These are phyloP conservation scores for Phytophthora cryptogea DNA, from an alignment of 352 stramenopile genomes.

Conservation along the genomic window DNA sequence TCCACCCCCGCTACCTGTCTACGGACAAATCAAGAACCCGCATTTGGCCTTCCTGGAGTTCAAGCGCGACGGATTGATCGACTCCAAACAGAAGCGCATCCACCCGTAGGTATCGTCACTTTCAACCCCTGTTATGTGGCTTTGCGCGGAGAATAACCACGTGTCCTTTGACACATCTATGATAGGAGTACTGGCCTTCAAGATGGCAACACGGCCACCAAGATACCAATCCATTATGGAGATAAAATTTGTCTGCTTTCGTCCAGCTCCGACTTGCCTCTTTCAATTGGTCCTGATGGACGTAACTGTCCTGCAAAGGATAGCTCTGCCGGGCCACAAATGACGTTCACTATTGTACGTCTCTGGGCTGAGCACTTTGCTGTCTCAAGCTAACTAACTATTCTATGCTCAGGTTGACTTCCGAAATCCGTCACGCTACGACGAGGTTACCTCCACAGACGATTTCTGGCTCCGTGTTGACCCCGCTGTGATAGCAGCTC, in stretches of 20 bases:
- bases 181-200: conserved; percentile 36
- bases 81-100: conserved; percentile 18
- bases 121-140: neutral
- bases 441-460: conserved; percentile 46
- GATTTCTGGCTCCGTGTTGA: conserved; percentile 65
- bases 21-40: conserved; percentile 50
- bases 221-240: conserved; percentile 58
- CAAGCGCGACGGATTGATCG: conserved; percentile 20
- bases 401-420: conserved; percentile 49
- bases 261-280: conserved; percentile 42
- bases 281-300: conserved; percentile 52
- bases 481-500: conserved; percentile 16
- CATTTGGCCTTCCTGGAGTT: conserved; percentile 73
- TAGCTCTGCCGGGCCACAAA: conserved; percentile 45
- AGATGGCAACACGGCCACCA: conserved; percentile 51
- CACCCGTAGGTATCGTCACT: conserved; percentile 24
- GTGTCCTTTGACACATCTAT: neutral
- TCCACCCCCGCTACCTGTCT: conserved; percentile 4
- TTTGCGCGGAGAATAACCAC: neutral
- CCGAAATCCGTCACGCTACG: conserved; percentile 45
- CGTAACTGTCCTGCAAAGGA: conserved; percentile 29
- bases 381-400: neutral
- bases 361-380: neutral
- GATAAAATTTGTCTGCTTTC: conserved; percentile 70
- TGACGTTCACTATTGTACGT: conserved; percentile 67